Percentiles rank a stretch among this genome's conserved stretches.
Evolutionary conservation across 2,329 filamentous ascomycete species (phyloP).

Genomic region (Fusarium piperis): DNA sequence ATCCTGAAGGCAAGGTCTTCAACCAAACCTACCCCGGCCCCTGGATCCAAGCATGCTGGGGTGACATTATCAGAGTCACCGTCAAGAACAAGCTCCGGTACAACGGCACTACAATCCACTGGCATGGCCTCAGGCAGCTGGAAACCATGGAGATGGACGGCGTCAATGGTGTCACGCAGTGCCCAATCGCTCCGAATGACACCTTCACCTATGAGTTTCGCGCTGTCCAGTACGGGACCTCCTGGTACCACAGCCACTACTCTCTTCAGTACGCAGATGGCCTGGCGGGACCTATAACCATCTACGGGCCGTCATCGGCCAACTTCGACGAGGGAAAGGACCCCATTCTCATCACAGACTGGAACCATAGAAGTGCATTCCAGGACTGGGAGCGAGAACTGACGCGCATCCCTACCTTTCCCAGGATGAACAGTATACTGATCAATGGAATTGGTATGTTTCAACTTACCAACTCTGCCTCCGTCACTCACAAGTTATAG

Average conservation of each 20-base stretch:
- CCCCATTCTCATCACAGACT: conserved; percentile 8
- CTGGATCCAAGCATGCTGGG: conserved; percentile 6
- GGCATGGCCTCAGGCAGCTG: conserved; percentile 16
- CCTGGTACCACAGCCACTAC: conserved; percentile 36
- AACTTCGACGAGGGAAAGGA: conserved; percentile 2
- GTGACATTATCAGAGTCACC: not conserved
- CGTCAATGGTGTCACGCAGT: conserved; percentile 12
- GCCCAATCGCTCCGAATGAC: conserved; percentile 8
- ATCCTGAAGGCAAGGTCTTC: not conserved
- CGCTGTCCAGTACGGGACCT: conserved; percentile 22
- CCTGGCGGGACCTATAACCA: conserved; percentile 29
- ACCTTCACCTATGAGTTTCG: conserved; percentile 22
- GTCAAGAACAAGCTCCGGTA: conserved; percentile 1
- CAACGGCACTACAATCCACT: conserved; percentile 10
- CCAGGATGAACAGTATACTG: not conserved
- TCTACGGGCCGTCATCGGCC: conserved; percentile 19
- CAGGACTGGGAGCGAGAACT: conserved; percentile 9
- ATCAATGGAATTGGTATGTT: not conserved
- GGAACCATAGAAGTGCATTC: conserved; percentile 12
- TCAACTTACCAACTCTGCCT: not conserved
- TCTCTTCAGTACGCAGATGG: conserved; percentile 32
- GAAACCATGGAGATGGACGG: conserved; percentile 11
- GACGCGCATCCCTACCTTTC: not conserved
- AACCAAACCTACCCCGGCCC: conserved; percentile 1
- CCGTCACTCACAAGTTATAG: not conserved